Base-by-base conservation (phyloP, 1,139 yeast species). In the Suhomyces maxii region DNA sequence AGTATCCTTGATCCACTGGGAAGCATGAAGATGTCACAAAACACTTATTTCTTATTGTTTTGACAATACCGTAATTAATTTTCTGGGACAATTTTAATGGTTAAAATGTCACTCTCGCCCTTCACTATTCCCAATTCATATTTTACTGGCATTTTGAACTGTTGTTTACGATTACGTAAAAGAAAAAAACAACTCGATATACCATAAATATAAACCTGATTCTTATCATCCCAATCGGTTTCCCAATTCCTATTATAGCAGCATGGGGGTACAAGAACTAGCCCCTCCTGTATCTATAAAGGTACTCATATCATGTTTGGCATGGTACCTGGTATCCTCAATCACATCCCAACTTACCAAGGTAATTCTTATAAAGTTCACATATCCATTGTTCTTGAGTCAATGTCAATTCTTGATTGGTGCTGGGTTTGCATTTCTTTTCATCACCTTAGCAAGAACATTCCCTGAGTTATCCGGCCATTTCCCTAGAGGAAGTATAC, bases 311-410 rank as follows among this genome's bases (percentile, higher is more conserved):
- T 51, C 67, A 34, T 77, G 82, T 52, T 51, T 71, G 26, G 44
- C 61, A 28, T 78, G 82, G 82, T 78, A 77, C 53, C 54, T 64
- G 36, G 65, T 73, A 18, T 76, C 80, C 34, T 71, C 81, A 9
- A 52, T 74, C 7, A 77, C 82, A 3, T 70, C 82, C 3, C 82
- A 77, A 52, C 58, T 73, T 42, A 77, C 80, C 25, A 77, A 76
- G 48, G 42, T 62, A 14, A 73, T 77, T 6, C 60, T 78, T 39
- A 60, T 64, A n/a, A 64, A 64, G 44, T 73, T 77, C 53, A 66
- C 69, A 6, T 77, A 68, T 55, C 82, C 83, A n/a, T 59, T 78
- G 8, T 76, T 77, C 50, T 63, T 78, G 33, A 74, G 80, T n/a
- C 80, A 73, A 56, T 71, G 69, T 51, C 82, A 78, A 52, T 78